These are phyloP conservation scores for Globisporangium viniferum DNA, from an alignment of 352 stramenopile species.

Conservation along the genomic window DNA sequence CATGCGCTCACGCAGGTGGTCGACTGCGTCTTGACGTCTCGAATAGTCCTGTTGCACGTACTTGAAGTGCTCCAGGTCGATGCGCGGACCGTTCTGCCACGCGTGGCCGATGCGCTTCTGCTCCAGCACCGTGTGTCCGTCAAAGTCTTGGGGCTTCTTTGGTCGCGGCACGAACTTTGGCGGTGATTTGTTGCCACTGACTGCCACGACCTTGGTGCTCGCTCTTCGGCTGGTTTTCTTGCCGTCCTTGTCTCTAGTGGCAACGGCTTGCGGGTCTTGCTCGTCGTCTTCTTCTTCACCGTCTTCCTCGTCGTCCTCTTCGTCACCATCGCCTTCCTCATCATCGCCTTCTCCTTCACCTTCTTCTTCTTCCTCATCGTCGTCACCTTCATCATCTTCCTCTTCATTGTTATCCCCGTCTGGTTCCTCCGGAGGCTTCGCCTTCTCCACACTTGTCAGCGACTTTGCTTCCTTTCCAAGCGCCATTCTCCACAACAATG, in stretches of 20 bases:
- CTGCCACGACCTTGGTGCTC: constrained; percentile 27
- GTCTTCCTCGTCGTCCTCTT: constrained; percentile 19
- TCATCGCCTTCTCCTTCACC: constrained; percentile 23
- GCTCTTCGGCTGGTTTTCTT: constrained; percentile 1
- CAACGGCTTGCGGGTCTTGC: constrained; percentile 8
- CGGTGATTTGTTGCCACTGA: constrained; percentile 11
- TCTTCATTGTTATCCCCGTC: constrained; percentile 21
- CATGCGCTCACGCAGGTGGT: constrained; percentile 55
- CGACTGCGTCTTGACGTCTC: constrained; percentile 52
- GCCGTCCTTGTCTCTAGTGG: constrained; percentile 2
- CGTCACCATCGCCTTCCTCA: constrained; percentile 21
- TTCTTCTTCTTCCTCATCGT: constrained; percentile 16
- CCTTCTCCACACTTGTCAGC: neutral
- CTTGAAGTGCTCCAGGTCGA: constrained; percentile 67
- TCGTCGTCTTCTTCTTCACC: constrained; percentile 20
- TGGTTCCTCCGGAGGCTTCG: neutral
- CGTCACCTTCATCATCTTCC: constrained; percentile 18
- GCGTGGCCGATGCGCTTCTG: constrained; percentile 63
- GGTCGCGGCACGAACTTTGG: constrained; percentile 20
- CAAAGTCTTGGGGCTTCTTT: constrained; percentile 20
- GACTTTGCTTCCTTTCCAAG: neutral
- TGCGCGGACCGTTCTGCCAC: constrained; percentile 55
- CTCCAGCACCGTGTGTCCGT: constrained; percentile 33
- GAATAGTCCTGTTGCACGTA: constrained; percentile 70
- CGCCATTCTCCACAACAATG: neutral